phyloP scores from a whole-genome alignment of 1,284 basidiomycete species.

The Inonotus hispidus region DNA sequence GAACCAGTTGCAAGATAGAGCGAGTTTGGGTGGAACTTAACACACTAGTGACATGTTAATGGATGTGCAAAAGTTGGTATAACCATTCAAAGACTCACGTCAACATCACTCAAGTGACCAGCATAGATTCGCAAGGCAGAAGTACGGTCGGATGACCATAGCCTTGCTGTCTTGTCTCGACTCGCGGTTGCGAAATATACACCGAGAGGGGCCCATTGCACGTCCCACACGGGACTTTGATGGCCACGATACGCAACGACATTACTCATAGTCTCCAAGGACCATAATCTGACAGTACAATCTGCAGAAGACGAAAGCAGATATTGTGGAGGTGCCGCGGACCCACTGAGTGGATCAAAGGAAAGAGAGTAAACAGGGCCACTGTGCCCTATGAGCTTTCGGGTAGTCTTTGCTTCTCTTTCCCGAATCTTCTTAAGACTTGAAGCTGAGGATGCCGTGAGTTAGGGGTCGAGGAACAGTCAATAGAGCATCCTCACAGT shows the following conservation, averaged over 20 bases:
- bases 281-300: slow-evolving; percentile 90
- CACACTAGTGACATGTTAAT: slow-evolving; percentile 53
- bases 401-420: slow-evolving; percentile 75
- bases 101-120: slow-evolving; percentile 95
- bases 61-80: background rate
- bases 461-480: background rate
- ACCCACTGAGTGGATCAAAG: slow-evolving; percentile 90
- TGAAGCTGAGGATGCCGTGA: slow-evolving; percentile 36
- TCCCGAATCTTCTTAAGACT: slow-evolving; percentile 66
- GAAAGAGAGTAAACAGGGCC: slow-evolving; percentile 93
- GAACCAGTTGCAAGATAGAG: slow-evolving; percentile 97
- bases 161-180: slow-evolving; percentile 88
- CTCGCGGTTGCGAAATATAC: slow-evolving; percentile 98
- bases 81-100: slow-evolving; percentile 56
- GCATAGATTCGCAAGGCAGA: slow-evolving; percentile 90
- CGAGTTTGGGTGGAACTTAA: slow-evolving; percentile 96
- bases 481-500: slow-evolving; percentile 43
- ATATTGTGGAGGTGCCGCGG: slow-evolving; percentile 79
- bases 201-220: slow-evolving; percentile 96
- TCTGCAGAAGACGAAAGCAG: slow-evolving; percentile 94
- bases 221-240: slow-evolving; percentile 97
- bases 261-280: slow-evolving; percentile 91
- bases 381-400: slow-evolving; percentile 95
- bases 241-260: slow-evolving; percentile 94
- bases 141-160: slow-evolving; percentile 94